Conservation (phyloP, 2,329 filamentous ascomycete species). For the Pseudogymnoascus sp. region DNA sequence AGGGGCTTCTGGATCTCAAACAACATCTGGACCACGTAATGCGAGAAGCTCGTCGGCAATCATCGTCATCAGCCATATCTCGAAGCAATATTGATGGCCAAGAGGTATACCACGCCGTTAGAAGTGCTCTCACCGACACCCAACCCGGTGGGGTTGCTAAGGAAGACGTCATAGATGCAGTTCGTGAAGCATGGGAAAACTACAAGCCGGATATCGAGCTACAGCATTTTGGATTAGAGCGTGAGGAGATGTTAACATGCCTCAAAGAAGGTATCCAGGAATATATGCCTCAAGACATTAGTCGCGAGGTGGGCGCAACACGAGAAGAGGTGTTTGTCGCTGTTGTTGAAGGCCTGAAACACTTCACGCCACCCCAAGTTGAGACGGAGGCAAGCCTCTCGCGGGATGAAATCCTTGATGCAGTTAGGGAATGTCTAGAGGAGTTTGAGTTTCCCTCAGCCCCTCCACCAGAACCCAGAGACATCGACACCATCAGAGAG, state of each 20-base stretch:
- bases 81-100: conserved; percentile 64
- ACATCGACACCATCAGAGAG: conserved; percentile 47
- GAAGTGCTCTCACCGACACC: conserved; percentile 56
- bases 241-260: conserved; percentile 81
- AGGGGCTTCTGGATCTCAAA: conserved; percentile 73
- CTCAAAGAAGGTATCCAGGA: conserved; percentile 77
- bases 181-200: conserved; percentile 84
- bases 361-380: conserved; percentile 66
- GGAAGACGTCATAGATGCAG: conserved; percentile 78
- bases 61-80: conserved; percentile 53
- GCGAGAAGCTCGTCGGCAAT: conserved; percentile 63
- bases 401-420: conserved; percentile 73
- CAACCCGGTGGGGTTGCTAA: conserved; percentile 50
- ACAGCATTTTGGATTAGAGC: conserved; percentile 80
- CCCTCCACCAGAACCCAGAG: conserved; percentile 46
- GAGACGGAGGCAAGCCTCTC: conserved; percentile 62
- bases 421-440: conserved; percentile 78
- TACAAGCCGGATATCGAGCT: conserved; percentile 91
- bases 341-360: conserved; percentile 75
- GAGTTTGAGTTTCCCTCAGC: conserved; percentile 69
- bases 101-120: conserved; percentile 78
- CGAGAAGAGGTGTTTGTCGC: conserved; percentile 79
- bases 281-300: conserved; percentile 43
- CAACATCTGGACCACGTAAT: conserved; percentile 75
- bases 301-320: conserved; percentile 48